Evolutionary conservation across 2,329 filamentous ascomycete genomes (phyloP).

Genomic region (Ceratocystis ficicola): DNA sequence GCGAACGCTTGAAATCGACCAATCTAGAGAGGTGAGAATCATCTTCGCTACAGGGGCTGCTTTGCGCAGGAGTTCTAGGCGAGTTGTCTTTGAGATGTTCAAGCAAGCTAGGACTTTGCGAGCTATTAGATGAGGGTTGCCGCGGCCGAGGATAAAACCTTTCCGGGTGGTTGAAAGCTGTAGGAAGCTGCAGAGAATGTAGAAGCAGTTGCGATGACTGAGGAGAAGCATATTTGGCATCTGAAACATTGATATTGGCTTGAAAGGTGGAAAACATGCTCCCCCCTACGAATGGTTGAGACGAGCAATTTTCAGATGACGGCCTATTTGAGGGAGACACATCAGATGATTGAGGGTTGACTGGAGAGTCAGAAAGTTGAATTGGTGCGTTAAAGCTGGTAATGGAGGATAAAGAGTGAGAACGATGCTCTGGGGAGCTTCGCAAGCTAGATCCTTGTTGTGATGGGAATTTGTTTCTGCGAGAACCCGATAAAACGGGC

Average conservation of each 20-base stretch:
- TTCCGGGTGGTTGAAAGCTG: neutral
- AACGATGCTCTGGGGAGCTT: neutral
- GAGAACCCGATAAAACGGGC: neutral
- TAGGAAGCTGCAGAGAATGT: neutral
- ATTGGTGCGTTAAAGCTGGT: neutral
- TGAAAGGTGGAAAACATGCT: conserved; percentile 20
- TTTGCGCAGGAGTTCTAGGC: conserved; percentile 34
- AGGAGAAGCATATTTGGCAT: neutral
- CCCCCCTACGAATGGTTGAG: neutral
- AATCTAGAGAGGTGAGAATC: conserved; percentile 25
- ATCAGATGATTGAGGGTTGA: too few relatives aligned
- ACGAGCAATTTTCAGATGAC: neutral
- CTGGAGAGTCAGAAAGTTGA: neutral
- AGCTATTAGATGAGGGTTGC: conserved; percentile 14
- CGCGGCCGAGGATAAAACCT: neutral
- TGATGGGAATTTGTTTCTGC: neutral
- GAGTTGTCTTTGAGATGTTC: conserved; percentile 24
- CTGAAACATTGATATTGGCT: neutral
- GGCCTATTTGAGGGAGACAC: neutral
- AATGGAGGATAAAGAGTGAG: neutral
- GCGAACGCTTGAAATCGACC: conserved; percentile 23
- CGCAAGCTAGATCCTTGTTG: neutral
- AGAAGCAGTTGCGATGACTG: neutral
- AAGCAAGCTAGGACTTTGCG: conserved; percentile 10
- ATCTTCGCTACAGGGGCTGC: conserved; percentile 32